Conservation (phyloP, 139 green algal genomes). For the Chlorella sorokiniana region DNA sequence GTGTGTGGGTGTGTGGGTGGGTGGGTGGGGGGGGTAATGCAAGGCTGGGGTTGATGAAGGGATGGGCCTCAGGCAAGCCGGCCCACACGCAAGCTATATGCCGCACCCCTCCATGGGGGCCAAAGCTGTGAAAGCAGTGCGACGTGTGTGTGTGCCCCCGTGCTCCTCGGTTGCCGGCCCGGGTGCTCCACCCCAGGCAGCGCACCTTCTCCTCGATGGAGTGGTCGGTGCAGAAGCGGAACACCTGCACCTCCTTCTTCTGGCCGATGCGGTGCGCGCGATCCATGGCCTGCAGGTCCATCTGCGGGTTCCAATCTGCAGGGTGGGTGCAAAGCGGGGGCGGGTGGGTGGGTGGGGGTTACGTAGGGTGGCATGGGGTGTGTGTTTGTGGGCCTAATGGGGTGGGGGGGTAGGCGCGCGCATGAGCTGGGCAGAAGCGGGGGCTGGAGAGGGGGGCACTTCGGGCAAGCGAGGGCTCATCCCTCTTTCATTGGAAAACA, state of each 20-base stretch:
- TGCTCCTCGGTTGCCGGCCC: too few relatives aligned
- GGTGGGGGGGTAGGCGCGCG: not conserved
- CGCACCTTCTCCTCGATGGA: conserved; percentile 98
- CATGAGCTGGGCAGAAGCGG: too few relatives aligned
- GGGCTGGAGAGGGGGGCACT: too few relatives aligned
- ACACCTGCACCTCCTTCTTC: conserved; percentile 99
- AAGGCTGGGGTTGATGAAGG: not conserved
- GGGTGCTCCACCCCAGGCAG: too few relatives aligned
- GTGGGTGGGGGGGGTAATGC: not conserved
- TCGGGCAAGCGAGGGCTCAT: too few relatives aligned
- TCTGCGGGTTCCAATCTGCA: conserved; percentile 88
- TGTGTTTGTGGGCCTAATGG: too few relatives aligned
- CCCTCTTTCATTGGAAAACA: too few relatives aligned
- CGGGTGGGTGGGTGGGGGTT: not conserved
- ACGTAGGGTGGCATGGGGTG: not conserved
- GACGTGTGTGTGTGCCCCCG: not conserved
- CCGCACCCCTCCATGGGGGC: too few relatives aligned
- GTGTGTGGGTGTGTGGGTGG: not conserved
- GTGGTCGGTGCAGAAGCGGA: conserved; percentile 97
- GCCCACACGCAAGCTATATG: too few relatives aligned
- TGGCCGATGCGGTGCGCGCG: conserved; percentile 98
- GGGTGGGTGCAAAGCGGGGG: not conserved
- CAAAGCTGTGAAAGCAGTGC: not conserved
- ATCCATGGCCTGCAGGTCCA: conserved; percentile 98
- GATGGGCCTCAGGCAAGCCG: too few relatives aligned